phyloP scores from a whole-genome alignment of 1,139 yeast genomes.

The Candida smagusa region DNA sequence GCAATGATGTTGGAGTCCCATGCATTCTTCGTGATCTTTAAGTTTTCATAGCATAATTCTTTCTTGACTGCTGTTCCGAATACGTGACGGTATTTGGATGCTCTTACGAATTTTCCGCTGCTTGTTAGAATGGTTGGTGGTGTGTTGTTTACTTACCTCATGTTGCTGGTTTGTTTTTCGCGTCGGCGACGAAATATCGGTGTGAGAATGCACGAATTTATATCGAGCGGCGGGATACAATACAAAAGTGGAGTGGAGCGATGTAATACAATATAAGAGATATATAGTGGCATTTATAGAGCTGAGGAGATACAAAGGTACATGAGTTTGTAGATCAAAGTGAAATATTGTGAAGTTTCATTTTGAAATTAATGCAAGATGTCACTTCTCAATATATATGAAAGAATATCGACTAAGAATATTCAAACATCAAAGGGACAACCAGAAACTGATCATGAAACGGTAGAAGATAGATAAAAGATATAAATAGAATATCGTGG shows the following conservation, averaged over 20 bases:
- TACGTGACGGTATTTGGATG: constrained; percentile 94
- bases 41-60: constrained; percentile 85
- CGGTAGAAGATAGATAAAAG: no score
- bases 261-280: no score
- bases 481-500: no score
- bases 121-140: constrained; percentile 9
- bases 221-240: no score
- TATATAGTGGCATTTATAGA: background rate
- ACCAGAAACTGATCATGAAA: no score
- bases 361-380: no score
- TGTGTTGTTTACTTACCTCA: constrained; percentile 7
- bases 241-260: no score
- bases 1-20: constrained; percentile 92
- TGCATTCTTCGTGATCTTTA: constrained; percentile 83
- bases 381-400: no score
- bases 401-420: no score
- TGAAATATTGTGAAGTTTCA: no score
- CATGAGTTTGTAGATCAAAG: no score
- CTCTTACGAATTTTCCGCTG: constrained; percentile 92
- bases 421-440: no score
- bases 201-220: background rate
- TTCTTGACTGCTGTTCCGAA: constrained; percentile 89
- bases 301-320: background rate
- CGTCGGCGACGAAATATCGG: background rate
- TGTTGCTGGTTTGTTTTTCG: constrained; percentile 4